Evolutionary conservation across 2,329 filamentous ascomycete species (phyloP), one percentile per base, ranked within the genome.

Genomic region (Alternaria atra): DNA sequence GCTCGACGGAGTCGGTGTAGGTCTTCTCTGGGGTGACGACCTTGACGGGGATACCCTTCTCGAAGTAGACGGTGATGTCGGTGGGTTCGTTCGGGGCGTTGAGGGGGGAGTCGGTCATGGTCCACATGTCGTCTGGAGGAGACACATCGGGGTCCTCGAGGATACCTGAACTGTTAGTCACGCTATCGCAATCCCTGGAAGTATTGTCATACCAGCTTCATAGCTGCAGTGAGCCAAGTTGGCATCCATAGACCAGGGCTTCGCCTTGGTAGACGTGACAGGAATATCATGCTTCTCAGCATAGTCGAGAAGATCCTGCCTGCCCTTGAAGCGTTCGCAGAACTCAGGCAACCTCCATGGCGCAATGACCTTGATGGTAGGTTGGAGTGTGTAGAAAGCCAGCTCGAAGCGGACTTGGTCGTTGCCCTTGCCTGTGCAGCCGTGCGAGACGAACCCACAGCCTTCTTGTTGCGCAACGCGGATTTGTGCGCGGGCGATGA

Each of bases 121-220:
- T 94, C 92, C 92, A 94, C 88, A 94, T 91, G 77, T 94, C 90
- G 69, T 86, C 84, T 56, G 91, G 91, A 37, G 91, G 87, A 60
- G 89, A 88, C 70, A 85, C 82, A 75, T 83, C 79, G 60, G 87
- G 86, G 70, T 88, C 87, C 80, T 92, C 90, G 60, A 92, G 84
- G 65, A 89, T 89, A 48, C 75, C 74, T 76, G 46, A 1, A 4
- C 5, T 5, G 47, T 68, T 44, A 67, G 57, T 17, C n/a, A 20
- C 10, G 2, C 3, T 3, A 4, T 2, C 1, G 15, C 20, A n/a
- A 15, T 8, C 1, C 8, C 3, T 4, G 3, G 5, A 5, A n/a
- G 15, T 23, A 32, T 1, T 17, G 20, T 10, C 54, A 15, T 68
- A 75, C 91, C 91, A 52, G 89, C 89, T 83, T 96, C 92, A 79